A percentile compares a stretch with the other conserved stretches of the same genome.
These are phyloP conservation scores for Aspergillus transmontanensis DNA, from an alignment of 2,329 filamentous ascomycete genomes.

Conservation along the genomic window DNA sequence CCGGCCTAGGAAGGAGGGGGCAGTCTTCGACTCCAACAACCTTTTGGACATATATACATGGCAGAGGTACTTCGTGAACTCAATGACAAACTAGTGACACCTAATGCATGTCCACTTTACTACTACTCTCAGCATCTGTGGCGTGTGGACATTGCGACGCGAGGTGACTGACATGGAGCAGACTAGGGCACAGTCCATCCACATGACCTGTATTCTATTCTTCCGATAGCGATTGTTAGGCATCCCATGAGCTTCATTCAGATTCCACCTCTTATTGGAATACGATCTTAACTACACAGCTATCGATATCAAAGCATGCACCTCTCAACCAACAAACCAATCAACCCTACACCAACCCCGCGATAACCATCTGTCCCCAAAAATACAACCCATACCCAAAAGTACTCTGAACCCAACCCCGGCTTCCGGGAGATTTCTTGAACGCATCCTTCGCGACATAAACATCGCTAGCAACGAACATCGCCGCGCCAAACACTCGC, in stretches of 20 bases:
- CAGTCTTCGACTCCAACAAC: too few species aligned
- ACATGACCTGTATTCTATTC: not conserved
- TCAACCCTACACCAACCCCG: slow-evolving; percentile 8
- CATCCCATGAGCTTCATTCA: not conserved
- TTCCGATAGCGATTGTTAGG: not conserved
- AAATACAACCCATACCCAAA: slow-evolving; percentile 31
- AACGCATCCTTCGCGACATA: slow-evolving; percentile 36
- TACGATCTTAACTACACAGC: not conserved
- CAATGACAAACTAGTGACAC: not conserved
- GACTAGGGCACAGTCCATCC: not conserved
- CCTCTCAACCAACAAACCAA: not conserved
- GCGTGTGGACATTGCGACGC: not conserved
- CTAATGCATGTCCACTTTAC: not conserved
- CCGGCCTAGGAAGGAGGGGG: too few species aligned
- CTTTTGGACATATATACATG: too few species aligned
- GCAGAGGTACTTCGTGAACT: not conserved
- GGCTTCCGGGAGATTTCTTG: slow-evolving; percentile 14
- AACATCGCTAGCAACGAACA: slow-evolving; percentile 35
- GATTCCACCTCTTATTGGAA: not conserved
- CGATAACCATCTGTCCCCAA: slow-evolving; percentile 33
- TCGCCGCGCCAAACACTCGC: slow-evolving; percentile 28
- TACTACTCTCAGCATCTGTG: not conserved
- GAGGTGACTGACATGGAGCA: not conserved
- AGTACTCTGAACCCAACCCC: slow-evolving; percentile 19
- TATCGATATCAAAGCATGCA: not conserved